Conservation (phyloP, 148 eudicot genomes). For the Euryodendron excelsum region DNA sequence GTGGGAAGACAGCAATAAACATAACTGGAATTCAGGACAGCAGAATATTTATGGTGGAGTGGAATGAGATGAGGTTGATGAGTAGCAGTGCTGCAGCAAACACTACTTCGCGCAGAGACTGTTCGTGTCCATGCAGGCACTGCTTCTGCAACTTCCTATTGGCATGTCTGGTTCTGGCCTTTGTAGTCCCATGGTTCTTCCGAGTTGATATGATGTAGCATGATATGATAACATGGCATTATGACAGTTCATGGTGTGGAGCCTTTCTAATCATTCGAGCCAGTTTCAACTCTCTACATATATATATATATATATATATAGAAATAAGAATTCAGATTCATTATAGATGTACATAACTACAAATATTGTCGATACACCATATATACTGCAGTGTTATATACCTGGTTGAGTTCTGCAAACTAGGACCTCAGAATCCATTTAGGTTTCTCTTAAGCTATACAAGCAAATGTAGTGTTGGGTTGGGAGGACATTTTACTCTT, state of each 20-base stretch:
- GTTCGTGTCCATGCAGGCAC: conserved; percentile 11
- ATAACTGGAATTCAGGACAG: conserved; percentile 33
- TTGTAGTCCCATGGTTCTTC: conserved; percentile 41
- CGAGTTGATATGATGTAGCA: conserved; percentile 9
- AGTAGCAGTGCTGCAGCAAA: neutral
- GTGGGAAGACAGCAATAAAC: conserved; percentile 42
- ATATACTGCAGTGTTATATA: neutral
- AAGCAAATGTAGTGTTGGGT: neutral
- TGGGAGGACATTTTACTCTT: neutral
- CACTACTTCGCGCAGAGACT: neutral
- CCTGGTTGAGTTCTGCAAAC: conserved; percentile 6
- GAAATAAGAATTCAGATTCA: conserved; percentile 1
- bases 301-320: too few species aligned
- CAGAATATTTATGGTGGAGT: conserved; percentile 18
- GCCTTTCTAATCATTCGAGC: neutral
- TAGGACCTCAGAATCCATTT: neutral
- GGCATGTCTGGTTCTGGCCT: conserved; percentile 29
- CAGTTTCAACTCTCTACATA: neutral
- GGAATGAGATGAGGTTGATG: conserved; percentile 15
- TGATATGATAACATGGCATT: neutral
- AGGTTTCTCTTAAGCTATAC: neutral
- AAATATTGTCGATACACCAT: neutral
- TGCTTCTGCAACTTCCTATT: conserved; percentile 34
- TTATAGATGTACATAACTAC: neutral
- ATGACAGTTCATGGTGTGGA: neutral